Evolutionary conservation across 768 basidiomycete species (phyloP), one percentile per base, ranked within the genome.

Genomic region (Botryobasidium botryosum): DNA sequence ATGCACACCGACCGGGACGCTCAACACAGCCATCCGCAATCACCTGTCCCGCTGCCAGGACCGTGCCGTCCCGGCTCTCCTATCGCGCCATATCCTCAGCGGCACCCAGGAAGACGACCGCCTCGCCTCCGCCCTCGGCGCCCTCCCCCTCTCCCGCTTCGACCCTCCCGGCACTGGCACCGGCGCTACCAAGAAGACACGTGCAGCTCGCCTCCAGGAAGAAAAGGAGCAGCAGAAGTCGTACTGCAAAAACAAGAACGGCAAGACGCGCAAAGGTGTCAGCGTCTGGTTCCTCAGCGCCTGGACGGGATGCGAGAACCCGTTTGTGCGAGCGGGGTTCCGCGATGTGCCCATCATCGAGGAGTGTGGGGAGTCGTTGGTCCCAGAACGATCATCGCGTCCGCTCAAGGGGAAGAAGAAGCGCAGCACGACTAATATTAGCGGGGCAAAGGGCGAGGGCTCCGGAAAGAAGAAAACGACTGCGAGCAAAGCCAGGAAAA

Each of bases 1-100:
- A 13, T 21, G 24, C 12, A 42, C 40, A 13, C 40, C 40, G 13
- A 26, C 40, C 13, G 40, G 40, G 13, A 42, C 40, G 8, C 8
- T 42, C 40, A 42, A 42, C 40, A 10, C 40, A 8, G 40, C 40
- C 24, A 31, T 42, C 13, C 40, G 40, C 7, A 25, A 42, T 13
- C 40, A 42, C 24, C 12, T 25, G 15, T 26, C 25, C 13, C 10
- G 40, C 8, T 25, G 25, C 24, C 13, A 8, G 26, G 40, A 42
- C 8, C 10, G 28, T 15, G 13, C 8, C 21, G 8, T 24, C 13
- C 40, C 40, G 13, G 25, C 24, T 27, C 12, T 42, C 8, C 28
- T 42, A 13, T 42, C 40, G 8, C 12, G 40, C 24, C 23, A 27
- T 13, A 13, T 27, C 24, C 28, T 42, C 13, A 31, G 25, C 15